Percentiles rank a stretch among this genome's conserved stretches.
Evolutionary conservation across 1,284 basidiomycete species (phyloP).

Genomic region (Trichosporon inkin): DNA sequence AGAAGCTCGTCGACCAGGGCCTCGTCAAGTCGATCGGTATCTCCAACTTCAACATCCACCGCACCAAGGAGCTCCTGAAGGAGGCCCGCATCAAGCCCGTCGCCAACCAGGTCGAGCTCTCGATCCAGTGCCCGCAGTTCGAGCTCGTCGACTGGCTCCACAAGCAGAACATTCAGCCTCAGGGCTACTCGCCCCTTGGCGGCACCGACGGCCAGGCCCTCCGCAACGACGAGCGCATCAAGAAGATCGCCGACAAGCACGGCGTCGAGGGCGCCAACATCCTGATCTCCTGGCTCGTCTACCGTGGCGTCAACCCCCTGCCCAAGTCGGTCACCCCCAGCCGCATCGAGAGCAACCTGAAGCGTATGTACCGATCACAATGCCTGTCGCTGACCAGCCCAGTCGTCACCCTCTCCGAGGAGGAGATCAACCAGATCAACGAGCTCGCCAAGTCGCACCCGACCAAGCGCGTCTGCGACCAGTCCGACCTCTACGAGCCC

Average conservation of each 20-base stretch:
- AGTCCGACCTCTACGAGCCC: conserved; percentile 31
- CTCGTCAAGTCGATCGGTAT: conserved; percentile 63
- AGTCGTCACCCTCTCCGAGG: conserved; percentile 42
- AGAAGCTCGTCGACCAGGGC: conserved; percentile 54
- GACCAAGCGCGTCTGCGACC: conserved; percentile 46
- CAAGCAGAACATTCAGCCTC: conserved; percentile 61
- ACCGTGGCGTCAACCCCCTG: conserved; percentile 61
- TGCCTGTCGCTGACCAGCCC: neutral
- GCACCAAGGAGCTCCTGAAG: conserved; percentile 67
- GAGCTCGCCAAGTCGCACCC: conserved; percentile 38
- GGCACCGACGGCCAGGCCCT: conserved; percentile 67
- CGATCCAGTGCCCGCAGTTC: conserved; percentile 74
- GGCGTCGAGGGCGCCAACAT: conserved; percentile 72
- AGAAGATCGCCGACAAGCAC: conserved; percentile 61
- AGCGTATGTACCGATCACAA: no score
- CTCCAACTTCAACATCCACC: conserved; percentile 63
- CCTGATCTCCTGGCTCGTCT: conserved; percentile 72
- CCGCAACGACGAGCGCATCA: conserved; percentile 59
- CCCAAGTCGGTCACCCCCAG: conserved; percentile 52
- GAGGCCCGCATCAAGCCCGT: conserved; percentile 57
- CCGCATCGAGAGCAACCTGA: conserved; percentile 49
- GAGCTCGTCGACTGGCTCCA: conserved; percentile 64
- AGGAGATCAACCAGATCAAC: conserved; percentile 42
- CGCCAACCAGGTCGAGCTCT: conserved; percentile 73
- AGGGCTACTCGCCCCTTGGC: conserved; percentile 73